These are phyloP conservation scores for Debaryomyces subglobosus DNA, from an alignment of 1,139 yeast genomes.

Conservation along the genomic window DNA sequence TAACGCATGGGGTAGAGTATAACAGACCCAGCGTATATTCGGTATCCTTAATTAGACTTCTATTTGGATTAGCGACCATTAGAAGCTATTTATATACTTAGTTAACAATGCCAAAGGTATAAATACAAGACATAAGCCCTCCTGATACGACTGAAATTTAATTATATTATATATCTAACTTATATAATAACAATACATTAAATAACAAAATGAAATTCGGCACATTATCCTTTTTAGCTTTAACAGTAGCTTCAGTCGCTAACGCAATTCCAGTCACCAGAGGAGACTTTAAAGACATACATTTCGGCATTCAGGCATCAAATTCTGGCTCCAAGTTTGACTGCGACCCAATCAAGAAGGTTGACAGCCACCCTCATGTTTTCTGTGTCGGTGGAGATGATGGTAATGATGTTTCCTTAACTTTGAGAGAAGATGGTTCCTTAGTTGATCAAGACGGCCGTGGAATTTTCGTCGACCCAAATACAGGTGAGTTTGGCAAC, in stretches of 20 bases:
- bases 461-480: slow-evolving; percentile 28
- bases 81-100: not conserved
- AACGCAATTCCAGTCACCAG: slow-evolving; percentile 1
- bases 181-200: not conserved
- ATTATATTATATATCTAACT: not conserved
- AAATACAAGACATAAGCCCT: not conserved
- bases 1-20: not conserved
- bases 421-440: slow-evolving; percentile 27
- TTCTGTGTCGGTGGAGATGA: slow-evolving; percentile 35
- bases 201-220: slow-evolving; percentile 1
- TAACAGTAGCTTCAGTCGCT: not conserved
- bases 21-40: not conserved
- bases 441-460: slow-evolving; percentile 32
- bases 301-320: slow-evolving; percentile 14
- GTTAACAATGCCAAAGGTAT: not conserved
- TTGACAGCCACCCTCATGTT: slow-evolving; percentile 30
- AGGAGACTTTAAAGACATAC: slow-evolving; percentile 1
- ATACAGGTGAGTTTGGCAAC: slow-evolving; percentile 33
- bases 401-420: slow-evolving; percentile 27
- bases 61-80: not conserved
- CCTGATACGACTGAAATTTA: not conserved
- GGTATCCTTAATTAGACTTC: not conserved
- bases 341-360: slow-evolving; percentile 26
- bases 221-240: slow-evolving; percentile 1
- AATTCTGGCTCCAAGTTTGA: slow-evolving; percentile 33